These are phyloP conservation scores for Nakazawaea wyomingensis DNA, from an alignment of 805 yeast genomes.

Conservation along the genomic window DNA sequence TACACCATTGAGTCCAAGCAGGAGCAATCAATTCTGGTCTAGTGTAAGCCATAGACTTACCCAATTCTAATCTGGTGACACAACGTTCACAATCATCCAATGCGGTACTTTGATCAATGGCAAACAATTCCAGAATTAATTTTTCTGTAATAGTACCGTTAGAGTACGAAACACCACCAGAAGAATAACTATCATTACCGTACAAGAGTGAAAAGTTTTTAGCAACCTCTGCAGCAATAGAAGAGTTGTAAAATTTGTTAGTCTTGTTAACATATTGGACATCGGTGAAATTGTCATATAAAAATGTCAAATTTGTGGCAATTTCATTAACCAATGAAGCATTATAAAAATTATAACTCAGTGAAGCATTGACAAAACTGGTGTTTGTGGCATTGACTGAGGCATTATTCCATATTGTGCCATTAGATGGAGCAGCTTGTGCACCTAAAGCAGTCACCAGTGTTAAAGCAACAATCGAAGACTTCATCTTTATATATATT, in stretches of 20 bases:
- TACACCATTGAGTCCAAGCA: conserved; percentile 23
- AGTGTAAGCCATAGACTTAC: conserved; percentile 16
- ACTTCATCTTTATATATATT: too few relatives aligned
- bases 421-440: too few relatives aligned
- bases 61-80: conserved; percentile 11
- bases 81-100: conserved; percentile 12
- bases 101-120: conserved; percentile 16
- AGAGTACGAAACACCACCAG: too few relatives aligned
- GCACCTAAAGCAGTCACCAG: too few relatives aligned
- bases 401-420: too few relatives aligned
- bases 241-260: too few relatives aligned
- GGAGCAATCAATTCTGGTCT: conserved; percentile 21
- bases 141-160: background rate
- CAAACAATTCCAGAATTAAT: background rate
- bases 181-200: too few relatives aligned
- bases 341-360: background rate
- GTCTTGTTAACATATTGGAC: background rate
- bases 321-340: background rate
- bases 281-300: background rate
- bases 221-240: too few relatives aligned
- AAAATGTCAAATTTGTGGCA: background rate
- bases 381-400: too few relatives aligned
- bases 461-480: too few relatives aligned
- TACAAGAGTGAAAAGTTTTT: too few relatives aligned
- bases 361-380: background rate